Conservation (phyloP, 768 basidiomycete genomes). For the Boletus barrowsii region DNA sequence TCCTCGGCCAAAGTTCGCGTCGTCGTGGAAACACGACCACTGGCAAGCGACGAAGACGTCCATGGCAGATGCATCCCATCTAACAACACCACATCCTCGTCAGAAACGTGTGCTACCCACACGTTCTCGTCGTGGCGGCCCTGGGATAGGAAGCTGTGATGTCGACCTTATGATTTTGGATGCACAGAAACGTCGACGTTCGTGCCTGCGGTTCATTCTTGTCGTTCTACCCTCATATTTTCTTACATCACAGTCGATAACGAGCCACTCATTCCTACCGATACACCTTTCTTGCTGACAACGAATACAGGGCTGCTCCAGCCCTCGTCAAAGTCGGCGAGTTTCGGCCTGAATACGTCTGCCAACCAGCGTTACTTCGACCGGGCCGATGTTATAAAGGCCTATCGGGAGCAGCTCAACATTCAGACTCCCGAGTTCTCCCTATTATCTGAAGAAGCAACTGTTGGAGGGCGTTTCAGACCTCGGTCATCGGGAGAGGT, state of each 20-base stretch:
- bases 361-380: conserved; percentile 76
- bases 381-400: conserved; percentile 68
- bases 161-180: conserved; percentile 83
- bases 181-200: conserved; percentile 73
- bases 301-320: conserved; percentile 59
- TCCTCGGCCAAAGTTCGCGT: conserved; percentile 2
- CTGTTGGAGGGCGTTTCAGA: conserved; percentile 67
- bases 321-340: conserved; percentile 37
- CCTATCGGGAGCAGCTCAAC: conserved; percentile 62
- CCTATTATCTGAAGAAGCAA: conserved; percentile 44
- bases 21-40: conserved; percentile 6
- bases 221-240: conserved; percentile 19
- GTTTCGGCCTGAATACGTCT: conserved; percentile 48
- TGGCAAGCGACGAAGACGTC: conserved; percentile 11
- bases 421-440: conserved; percentile 80
- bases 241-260: conserved; percentile 52
- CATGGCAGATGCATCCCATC: conserved; percentile 37
- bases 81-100: conserved; percentile 39
- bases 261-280: conserved; percentile 65
- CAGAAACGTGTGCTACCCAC: conserved; percentile 82
- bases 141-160: conserved; percentile 76
- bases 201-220: conserved; percentile 28
- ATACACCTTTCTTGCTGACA: conserved; percentile 67
- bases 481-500: conserved; percentile 71
- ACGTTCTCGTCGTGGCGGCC: conserved; percentile 75